Base-by-base conservation (phyloP, 768 basidiomycete species). In the Russula olivacea region DNA sequence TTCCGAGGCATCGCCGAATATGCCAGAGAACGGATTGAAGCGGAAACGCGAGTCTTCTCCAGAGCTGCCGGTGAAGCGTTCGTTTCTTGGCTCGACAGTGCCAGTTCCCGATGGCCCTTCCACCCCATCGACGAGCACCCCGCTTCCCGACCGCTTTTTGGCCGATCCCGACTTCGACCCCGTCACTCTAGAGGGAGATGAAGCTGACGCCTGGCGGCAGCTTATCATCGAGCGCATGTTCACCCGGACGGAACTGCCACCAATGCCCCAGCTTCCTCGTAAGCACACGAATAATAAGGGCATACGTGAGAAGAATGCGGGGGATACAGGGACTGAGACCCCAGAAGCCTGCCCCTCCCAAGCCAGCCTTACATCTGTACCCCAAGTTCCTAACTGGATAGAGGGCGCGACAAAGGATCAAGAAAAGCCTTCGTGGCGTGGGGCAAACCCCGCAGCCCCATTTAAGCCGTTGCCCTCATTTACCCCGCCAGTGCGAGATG, bases 201-300 rank as follows among this genome's bases (percentile, higher is more conserved):
- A 75, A 14, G 83, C 84, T 1, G 77, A 86, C 47, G 79, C 79
- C 55, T 89, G 84, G 81, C 78, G 84, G 43, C 73, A 71, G 23
- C 69, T 80, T 17, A 71, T 85, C 60, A 69, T 89, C 53, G 71
- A 77, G 28, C 71, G 74, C n/a, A 89, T 89, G 85, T 89, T 90
- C 55, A 65, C 52, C 61, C 72, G 66, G 62, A 53, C 54, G 59
- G 69, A 68, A 4, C 61, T 67, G 32, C 62, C 63, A 10, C 52
- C 59, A 36, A 36, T 12, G 11, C 36, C 12, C 36, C 2, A 36
- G 49, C 38, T 19, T 21, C 19, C 23, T 11, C 25, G 34, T 28
- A 32, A 61, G 45, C 48, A 12, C 36, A 21, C n/a, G 53, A 34
- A 30, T 23, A 58, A 51, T 30, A 64, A 64, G 12, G 62, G 57